Evolutionary conservation across 768 basidiomycete species (phyloP).

Genomic region (Vararia minispora): DNA sequence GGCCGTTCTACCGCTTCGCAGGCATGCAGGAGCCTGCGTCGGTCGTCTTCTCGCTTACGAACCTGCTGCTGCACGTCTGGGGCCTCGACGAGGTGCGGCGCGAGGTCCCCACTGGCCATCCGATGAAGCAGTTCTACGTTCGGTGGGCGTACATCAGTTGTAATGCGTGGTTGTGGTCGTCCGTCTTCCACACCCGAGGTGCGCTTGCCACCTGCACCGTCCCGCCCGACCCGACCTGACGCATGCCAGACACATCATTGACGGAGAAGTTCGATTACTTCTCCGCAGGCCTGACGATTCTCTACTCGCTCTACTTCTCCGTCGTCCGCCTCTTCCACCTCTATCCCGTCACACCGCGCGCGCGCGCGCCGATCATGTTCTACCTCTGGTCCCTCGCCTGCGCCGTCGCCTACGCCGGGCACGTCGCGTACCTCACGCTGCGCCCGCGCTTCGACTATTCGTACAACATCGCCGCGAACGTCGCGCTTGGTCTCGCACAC

Average conservation of each 20-base stretch:
- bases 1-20: constrained; percentile 86
- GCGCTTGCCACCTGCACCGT: constrained; percentile 16
- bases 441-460: constrained; percentile 82
- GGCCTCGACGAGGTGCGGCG: constrained; percentile 42
- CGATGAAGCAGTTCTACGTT: constrained; percentile 60
- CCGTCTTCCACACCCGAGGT: constrained; percentile 92
- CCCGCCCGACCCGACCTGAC: background rate
- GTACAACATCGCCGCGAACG: constrained; percentile 86
- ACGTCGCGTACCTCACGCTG: constrained; percentile 68
- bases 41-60: constrained; percentile 80
- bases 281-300: constrained; percentile 77
- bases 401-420: constrained; percentile 45
- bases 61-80: constrained; percentile 62
- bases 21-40: constrained; percentile 94
- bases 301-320: constrained; percentile 72
- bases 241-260: constrained; percentile 50
- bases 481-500: constrained; percentile 64
- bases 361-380: constrained; percentile 7
- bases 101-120: constrained; percentile 42
- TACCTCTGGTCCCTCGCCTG: constrained; percentile 40
- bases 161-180: constrained; percentile 90
- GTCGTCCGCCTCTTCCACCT: constrained; percentile 68
- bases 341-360: constrained; percentile 32
- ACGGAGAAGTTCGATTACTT: constrained; percentile 96
- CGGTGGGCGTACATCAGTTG: constrained; percentile 59